Percentiles rank a stretch among this genome's conserved stretches.
Evolutionary conservation across 148 eudicot species (phyloP).

Genomic region (Cornus kousa): DNA sequence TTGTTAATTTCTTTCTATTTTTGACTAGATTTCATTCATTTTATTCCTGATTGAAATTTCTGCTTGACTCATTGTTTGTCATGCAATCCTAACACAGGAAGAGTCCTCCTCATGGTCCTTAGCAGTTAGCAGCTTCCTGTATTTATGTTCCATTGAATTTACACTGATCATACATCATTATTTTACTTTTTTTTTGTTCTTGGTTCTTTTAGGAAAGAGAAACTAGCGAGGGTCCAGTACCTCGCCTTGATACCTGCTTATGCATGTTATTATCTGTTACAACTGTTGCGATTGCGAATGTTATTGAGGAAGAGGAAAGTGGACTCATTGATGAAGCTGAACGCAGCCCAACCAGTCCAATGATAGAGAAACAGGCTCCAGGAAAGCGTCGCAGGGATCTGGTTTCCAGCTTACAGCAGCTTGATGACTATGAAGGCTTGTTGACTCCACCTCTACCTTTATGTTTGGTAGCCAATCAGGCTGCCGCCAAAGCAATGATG

Average conservation of each 20-base stretch:
- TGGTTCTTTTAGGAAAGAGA: conserved; percentile 70
- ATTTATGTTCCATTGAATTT: background rate
- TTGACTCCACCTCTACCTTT: conserved; percentile 69
- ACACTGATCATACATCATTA: background rate
- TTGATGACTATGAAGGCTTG: conserved; percentile 79
- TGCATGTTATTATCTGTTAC: conserved; percentile 79
- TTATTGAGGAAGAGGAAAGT: conserved; percentile 74
- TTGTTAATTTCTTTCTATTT: too few species aligned
- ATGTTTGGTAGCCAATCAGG: conserved; percentile 73
- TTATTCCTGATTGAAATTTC: background rate
- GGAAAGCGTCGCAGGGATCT: conserved; percentile 54
- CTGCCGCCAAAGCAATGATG: conserved; percentile 86
- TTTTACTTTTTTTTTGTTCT: conserved; percentile 4
- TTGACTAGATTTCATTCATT: too few species aligned
- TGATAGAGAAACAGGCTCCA: conserved; percentile 30
- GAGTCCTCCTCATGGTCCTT: background rate
- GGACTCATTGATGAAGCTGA: conserved; percentile 34
- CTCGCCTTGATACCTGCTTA: conserved; percentile 89
- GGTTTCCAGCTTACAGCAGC: conserved; percentile 71
- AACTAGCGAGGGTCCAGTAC: conserved; percentile 86
- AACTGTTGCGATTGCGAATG: conserved; percentile 60
- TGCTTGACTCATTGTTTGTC: too few species aligned
- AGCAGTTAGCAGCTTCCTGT: background rate
- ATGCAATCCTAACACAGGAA: background rate
- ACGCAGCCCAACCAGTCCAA: conserved; percentile 22